Percentiles rank a stretch among this genome's conserved stretches.
Evolutionary conservation across 352 stramenopile species (phyloP).

Genomic region (Elongisporangium prolatum): DNA sequence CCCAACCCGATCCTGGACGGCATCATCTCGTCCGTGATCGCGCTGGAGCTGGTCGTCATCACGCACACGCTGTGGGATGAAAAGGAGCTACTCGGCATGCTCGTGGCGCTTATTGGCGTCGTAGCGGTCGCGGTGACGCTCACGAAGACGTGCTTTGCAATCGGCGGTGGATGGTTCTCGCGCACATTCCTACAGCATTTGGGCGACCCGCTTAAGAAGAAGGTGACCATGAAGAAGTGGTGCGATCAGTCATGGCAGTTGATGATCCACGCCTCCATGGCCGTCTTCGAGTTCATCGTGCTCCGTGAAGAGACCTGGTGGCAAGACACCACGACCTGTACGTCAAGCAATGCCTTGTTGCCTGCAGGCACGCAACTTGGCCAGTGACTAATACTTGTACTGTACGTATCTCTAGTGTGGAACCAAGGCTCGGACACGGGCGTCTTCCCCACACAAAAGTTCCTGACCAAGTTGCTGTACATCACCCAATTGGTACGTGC

Average conservation of each 20-base stretch:
- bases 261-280: conserved; percentile 79
- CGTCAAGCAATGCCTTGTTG: conserved; percentile 4
- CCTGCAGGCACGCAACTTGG: not conserved
- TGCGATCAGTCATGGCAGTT: conserved; percentile 88
- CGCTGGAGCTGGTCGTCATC: conserved; percentile 60
- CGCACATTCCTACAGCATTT: conserved; percentile 75
- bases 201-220: conserved; percentile 76
- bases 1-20: conserved; percentile 62
- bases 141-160: conserved; percentile 62
- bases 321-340: conserved; percentile 81
- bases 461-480: conserved; percentile 79
- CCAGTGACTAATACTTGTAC: not conserved
- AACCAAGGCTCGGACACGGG: conserved; percentile 65
- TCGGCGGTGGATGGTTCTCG: conserved; percentile 67
- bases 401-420: conserved; percentile 47
- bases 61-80: conserved; percentile 57
- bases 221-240: conserved; percentile 86
- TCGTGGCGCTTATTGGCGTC: conserved; percentile 53
- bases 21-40: conserved; percentile 52
- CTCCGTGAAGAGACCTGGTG: conserved; percentile 82
- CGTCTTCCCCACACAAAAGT: conserved; percentile 79
- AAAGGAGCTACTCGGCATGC: conserved; percentile 64
- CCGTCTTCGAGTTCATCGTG: conserved; percentile 78
- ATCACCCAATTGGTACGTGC: conserved; percentile 70
- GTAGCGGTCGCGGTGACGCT: conserved; percentile 68